phyloP scores from a whole-genome alignment of 768 basidiomycete genomes.

The Boletus sp. region DNA sequence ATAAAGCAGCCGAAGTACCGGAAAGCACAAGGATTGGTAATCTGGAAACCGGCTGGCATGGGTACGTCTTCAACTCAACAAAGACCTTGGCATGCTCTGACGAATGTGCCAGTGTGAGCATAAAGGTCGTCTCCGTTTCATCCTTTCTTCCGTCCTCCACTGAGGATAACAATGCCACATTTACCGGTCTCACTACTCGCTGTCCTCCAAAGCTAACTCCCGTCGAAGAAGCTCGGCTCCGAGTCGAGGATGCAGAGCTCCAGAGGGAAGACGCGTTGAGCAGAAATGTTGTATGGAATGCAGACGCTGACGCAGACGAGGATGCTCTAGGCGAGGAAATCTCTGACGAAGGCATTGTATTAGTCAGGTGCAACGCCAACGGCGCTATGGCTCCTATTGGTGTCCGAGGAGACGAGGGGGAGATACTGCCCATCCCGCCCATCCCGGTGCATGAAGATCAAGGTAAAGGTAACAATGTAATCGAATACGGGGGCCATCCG shows the following conservation, averaged over 20 bases:
- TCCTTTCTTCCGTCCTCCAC: conserved; percentile 65
- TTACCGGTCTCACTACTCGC: conserved; percentile 44
- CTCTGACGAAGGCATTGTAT: conserved; percentile 27
- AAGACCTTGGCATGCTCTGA: background rate
- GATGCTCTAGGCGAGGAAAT: conserved; percentile 61
- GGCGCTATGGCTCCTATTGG: conserved; percentile 48
- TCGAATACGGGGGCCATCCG: conserved; percentile 48
- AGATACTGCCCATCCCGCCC: conserved; percentile 49
- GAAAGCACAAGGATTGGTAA: conserved; percentile 70
- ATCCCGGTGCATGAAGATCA: conserved; percentile 29
- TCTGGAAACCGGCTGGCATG: conserved; percentile 71
- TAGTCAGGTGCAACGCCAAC: conserved; percentile 21
- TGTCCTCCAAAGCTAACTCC: conserved; percentile 48
- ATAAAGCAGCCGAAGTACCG: conserved; percentile 66
- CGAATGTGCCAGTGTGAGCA: conserved; percentile 50
- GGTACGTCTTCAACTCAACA: conserved; percentile 38
- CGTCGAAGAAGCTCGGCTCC: conserved; percentile 52
- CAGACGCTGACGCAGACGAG: conserved; percentile 52
- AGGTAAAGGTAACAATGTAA: conserved; percentile 1
- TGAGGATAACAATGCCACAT: conserved; percentile 56
- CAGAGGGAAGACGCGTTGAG: conserved; percentile 61
- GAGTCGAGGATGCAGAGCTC: conserved; percentile 53
- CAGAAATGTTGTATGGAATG: conserved; percentile 66
- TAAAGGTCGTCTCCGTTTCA: conserved; percentile 72
- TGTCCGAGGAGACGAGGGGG: conserved; percentile 53